Percentiles rank a stretch among this genome's conserved stretches.
These are phyloP conservation scores for Plasmodium coatneyi DNA, from an alignment of 169 alveolate species.

Conservation along the genomic window DNA sequence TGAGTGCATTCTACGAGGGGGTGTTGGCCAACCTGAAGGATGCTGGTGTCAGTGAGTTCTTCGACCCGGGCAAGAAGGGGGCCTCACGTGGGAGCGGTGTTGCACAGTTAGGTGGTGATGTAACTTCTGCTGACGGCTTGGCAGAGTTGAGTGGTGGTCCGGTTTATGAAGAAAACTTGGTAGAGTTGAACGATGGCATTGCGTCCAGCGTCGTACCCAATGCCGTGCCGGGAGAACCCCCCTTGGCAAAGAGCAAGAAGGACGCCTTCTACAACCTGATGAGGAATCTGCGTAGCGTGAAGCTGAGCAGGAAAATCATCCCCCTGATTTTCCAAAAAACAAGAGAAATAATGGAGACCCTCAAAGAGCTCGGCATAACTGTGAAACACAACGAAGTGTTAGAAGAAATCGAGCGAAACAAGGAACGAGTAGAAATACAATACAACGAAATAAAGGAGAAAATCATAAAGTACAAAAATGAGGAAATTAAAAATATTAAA, in stretches of 20 bases:
- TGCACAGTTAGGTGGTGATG: not conserved
- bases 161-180: too few relatives aligned
- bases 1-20: slow-evolving; percentile 49
- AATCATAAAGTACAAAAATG: slow-evolving; percentile 76
- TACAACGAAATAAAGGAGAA: slow-evolving; percentile 90
- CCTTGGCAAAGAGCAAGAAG: slow-evolving; percentile 15
- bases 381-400: slow-evolving; percentile 76
- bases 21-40: slow-evolving; percentile 1
- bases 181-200: not conserved
- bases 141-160: not conserved
- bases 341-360: slow-evolving; percentile 57
- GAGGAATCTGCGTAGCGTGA: slow-evolving; percentile 62
- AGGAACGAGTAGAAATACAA: slow-evolving; percentile 88
- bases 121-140: not conserved
- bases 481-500: slow-evolving; percentile 61
- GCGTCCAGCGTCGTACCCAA: not conserved
- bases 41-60: slow-evolving; percentile 18
- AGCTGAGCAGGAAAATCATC: slow-evolving; percentile 49
- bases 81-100: not conserved
- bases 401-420: slow-evolving; percentile 80
- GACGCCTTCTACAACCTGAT: slow-evolving; percentile 65
- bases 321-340: slow-evolving; percentile 62
- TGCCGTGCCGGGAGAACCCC: not conserved
- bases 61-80: slow-evolving; percentile 3
- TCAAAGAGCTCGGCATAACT: slow-evolving; percentile 36